A percentile compares a stretch with the other conserved stretches of the same genome.
Evolutionary conservation across 164 flowering plant genomes (phyloP).

Genomic region (Echeveria elegans): DNA sequence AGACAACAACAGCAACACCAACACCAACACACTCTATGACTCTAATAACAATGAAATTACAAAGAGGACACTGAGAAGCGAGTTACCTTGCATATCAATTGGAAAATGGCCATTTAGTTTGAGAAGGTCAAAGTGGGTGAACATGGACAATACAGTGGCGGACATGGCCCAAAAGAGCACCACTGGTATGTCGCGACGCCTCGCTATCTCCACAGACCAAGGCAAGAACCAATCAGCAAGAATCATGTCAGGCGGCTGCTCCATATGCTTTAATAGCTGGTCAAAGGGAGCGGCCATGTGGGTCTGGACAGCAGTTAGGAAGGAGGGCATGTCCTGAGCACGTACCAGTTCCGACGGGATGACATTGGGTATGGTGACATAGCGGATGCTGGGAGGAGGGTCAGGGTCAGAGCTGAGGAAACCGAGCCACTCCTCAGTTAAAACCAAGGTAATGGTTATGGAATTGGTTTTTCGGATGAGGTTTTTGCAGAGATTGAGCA

Average conservation of each 20-base stretch:
- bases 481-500: conserved; percentile 51
- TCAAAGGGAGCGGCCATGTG: conserved; percentile 54
- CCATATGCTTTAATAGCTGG: conserved; percentile 33
- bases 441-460: conserved; percentile 41
- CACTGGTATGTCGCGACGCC: conserved; percentile 41
- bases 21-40: too few species aligned
- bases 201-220: conserved; percentile 41
- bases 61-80: too few species aligned
- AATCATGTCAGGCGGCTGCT: conserved; percentile 25
- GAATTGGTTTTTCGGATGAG: conserved; percentile 12
- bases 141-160: conserved; percentile 33
- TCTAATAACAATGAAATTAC: too few species aligned
- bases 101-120: conserved; percentile 25
- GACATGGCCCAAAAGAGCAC: conserved; percentile 44
- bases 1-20: background rate
- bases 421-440: conserved; percentile 77
- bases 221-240: conserved; percentile 34
- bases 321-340: conserved; percentile 31
- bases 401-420: conserved; percentile 28
- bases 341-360: conserved; percentile 62
- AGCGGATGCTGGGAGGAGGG: conserved; percentile 33
- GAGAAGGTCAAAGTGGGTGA: conserved; percentile 32
- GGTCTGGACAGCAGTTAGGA: conserved; percentile 40
- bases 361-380: conserved; percentile 61
- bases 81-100: conserved; percentile 27